Percentiles rank a stretch among this genome's conserved stretches.
These are phyloP conservation scores for Wickerhamiella parazyma DNA, from an alignment of 805 yeast genomes.

Conservation along the genomic window DNA sequence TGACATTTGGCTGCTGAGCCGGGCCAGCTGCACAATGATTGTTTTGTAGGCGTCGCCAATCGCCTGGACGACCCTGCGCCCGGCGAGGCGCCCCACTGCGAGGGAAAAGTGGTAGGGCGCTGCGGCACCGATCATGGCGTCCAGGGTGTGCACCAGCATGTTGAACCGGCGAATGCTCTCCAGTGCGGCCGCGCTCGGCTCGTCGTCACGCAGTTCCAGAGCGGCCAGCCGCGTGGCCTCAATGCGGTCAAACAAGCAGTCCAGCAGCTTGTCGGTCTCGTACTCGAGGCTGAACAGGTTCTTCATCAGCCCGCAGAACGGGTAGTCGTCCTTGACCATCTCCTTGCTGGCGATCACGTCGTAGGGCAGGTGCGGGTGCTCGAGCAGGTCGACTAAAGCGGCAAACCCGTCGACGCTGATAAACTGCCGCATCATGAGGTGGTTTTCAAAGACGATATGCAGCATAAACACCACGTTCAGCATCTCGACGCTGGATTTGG, in stretches of 20 bases:
- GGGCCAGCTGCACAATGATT: not conserved
- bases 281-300: constrained; percentile 2
- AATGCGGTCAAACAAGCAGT: not conserved
- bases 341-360: constrained; percentile 6
- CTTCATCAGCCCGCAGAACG: constrained; percentile 2
- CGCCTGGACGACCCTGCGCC: not conserved
- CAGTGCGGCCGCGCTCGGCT: not conserved
- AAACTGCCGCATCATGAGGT: constrained; percentile 8
- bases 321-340: constrained; percentile 1
- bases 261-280: constrained; percentile 6
- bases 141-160: constrained; percentile 1
- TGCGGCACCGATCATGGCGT: constrained; percentile 1
- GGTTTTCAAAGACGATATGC: constrained; percentile 2
- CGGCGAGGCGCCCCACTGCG: not conserved
- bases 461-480: constrained; percentile 6
- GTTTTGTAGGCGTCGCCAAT: not conserved
- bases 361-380: constrained; percentile 8
- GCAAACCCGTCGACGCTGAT: constrained; percentile 2
- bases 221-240: not conserved
- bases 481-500: constrained; percentile 3
- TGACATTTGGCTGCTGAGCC: not conserved
- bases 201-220: not conserved
- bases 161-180: not conserved
- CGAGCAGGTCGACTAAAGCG: not conserved
- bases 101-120: constrained; percentile 1